Evolutionary conservation across 2,329 filamentous ascomycete species (phyloP).

Genomic region (Neonectria hederae): DNA sequence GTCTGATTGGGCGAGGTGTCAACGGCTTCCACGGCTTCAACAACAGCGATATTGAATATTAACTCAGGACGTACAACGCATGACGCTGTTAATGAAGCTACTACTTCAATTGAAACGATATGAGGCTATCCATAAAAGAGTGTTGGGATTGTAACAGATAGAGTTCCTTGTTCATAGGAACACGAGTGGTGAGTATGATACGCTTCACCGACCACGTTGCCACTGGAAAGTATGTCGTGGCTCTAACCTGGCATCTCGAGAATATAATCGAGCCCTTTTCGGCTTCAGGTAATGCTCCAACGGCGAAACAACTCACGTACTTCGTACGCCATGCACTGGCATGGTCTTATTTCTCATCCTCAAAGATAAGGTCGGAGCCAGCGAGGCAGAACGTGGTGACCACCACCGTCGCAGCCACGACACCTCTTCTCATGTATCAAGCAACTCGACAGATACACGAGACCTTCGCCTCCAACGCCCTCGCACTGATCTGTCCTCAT

Average conservation of each 20-base stretch:
- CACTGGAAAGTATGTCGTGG: neutral
- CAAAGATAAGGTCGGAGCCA: neutral
- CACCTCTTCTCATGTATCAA: neutral
- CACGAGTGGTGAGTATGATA: neutral
- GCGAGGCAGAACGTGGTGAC: neutral
- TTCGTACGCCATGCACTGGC: neutral
- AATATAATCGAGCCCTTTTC: neutral
- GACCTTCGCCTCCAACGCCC: neutral
- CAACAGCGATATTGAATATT: neutral
- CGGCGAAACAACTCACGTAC: neutral
- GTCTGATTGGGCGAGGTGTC: neutral
- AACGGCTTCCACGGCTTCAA: neutral
- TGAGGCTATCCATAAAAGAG: neutral
- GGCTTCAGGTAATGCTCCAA: neutral
- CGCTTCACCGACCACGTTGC: neutral
- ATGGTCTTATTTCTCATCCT: neutral
- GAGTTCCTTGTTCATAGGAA: neutral
- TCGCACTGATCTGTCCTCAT: neutral
- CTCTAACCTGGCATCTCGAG: neutral
- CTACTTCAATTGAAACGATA: neutral
- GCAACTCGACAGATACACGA: neutral
- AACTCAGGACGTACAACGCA: neutral
- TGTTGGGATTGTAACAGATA: neutral
- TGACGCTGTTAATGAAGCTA: neutral
- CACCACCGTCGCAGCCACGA: neutral